Evolutionary conservation across 345 rosid species (phyloP).

Genomic region (Euphorbia lathyris): DNA sequence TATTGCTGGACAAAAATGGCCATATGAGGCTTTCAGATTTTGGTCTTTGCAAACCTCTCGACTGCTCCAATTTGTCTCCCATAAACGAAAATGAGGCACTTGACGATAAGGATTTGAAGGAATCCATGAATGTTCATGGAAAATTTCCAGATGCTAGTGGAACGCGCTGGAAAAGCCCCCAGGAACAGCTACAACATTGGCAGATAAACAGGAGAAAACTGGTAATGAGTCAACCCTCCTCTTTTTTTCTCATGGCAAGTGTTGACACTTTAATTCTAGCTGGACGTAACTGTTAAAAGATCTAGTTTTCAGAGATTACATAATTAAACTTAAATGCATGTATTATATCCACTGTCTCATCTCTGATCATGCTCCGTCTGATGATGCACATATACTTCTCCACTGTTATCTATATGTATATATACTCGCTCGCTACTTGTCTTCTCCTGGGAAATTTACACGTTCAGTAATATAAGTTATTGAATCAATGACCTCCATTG

Average conservation of each 20-base stretch:
- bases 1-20: slow-evolving; percentile 81
- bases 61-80: slow-evolving; percentile 64
- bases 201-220: slow-evolving; percentile 81
- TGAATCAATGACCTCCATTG: not conserved
- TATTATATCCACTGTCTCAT: not conserved
- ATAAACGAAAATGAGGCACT: slow-evolving; percentile 69
- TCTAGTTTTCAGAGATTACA: not conserved
- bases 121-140: slow-evolving; percentile 61
- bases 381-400: not conserved
- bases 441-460: not conserved
- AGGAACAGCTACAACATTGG: slow-evolving; percentile 89
- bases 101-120: slow-evolving; percentile 63
- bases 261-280: slow-evolving; percentile 1
- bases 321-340: not conserved
- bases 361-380: not conserved
- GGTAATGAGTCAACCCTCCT: slow-evolving; percentile 36
- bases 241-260: slow-evolving; percentile 6
- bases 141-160: slow-evolving; percentile 50
- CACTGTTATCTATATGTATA: too few relatives aligned
- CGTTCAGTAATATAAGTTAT: not conserved
- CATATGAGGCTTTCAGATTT: slow-evolving; percentile 95
- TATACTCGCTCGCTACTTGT: not conserved
- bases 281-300: not conserved
- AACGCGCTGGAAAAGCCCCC: slow-evolving; percentile 73
- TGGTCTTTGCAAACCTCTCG: slow-evolving; percentile 98